Conservation (phyloP, 2,329 filamentous ascomycete species). For the Chalaropsis thielavioides region DNA sequence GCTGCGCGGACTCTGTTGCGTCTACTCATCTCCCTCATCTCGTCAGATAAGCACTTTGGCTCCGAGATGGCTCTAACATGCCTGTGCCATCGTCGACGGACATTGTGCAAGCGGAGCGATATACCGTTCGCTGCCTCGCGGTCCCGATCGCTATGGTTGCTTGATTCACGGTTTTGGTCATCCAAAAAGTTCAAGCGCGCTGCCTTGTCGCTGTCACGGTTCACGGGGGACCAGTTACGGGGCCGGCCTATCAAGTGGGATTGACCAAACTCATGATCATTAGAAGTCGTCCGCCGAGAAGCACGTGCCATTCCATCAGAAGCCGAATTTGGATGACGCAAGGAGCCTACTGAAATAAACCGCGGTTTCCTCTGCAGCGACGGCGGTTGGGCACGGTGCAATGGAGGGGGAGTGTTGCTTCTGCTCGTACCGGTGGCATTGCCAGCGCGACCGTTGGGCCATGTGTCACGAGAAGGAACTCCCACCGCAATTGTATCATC, state of each 20-base stretch:
- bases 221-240: slow-evolving; percentile 8
- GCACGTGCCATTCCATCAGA: neutral
- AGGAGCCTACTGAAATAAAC: neutral
- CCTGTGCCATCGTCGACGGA: slow-evolving; percentile 6
- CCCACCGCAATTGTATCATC: slow-evolving; percentile 16
- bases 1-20: neutral
- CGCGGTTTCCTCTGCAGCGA: slow-evolving; percentile 10
- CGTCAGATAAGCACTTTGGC: slow-evolving; percentile 10
- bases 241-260: neutral
- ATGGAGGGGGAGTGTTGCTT: neutral
- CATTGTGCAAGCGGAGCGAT: slow-evolving; percentile 9
- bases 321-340: neutral
- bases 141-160: slow-evolving; percentile 7
- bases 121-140: neutral
- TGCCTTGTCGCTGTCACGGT: slow-evolving; percentile 6
- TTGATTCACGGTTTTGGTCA: neutral
- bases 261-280: neutral
- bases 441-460: slow-evolving; percentile 10
- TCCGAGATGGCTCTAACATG: slow-evolving; percentile 14
- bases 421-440: neutral
- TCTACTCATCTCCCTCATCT: neutral
- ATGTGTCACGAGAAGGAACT: slow-evolving; percentile 13
- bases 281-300: neutral
- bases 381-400: neutral
- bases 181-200: slow-evolving; percentile 13